phyloP scores from a whole-genome alignment of 2,329 filamentous ascomycete species.

The Pyrenochaeta sp. region DNA sequence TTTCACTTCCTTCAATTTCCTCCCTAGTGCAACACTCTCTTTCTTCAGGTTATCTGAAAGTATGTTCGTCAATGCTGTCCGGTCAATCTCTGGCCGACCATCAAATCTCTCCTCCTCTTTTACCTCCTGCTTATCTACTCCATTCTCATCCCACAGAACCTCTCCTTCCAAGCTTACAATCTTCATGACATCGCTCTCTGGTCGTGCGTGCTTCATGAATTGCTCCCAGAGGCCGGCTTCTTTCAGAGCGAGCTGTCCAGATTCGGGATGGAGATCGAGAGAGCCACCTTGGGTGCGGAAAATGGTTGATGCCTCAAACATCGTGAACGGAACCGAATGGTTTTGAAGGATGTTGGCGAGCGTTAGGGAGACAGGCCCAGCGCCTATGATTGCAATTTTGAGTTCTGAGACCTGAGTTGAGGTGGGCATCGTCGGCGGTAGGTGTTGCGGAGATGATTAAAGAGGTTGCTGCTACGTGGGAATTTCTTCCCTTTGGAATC shows the following conservation, averaged over 20 bases:
- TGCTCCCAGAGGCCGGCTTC: constrained; percentile 60
- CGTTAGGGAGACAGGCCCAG: constrained; percentile 57
- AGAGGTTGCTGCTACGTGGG: too few relatives aligned
- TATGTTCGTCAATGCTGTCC: constrained; percentile 43
- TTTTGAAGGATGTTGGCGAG: constrained; percentile 62
- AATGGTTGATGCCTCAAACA: constrained; percentile 55
- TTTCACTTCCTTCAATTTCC: constrained; percentile 50
- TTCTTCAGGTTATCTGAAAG: constrained; percentile 56
- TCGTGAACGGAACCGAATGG: constrained; percentile 56
- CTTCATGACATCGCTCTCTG: constrained; percentile 61
- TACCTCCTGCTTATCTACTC: constrained; percentile 49
- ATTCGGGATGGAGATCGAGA: constrained; percentile 64
- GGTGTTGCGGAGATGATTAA: too few relatives aligned
- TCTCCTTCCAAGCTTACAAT: constrained; percentile 53
- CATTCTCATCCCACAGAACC: constrained; percentile 40
- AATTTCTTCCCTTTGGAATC: too few relatives aligned
- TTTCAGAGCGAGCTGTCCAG: constrained; percentile 61
- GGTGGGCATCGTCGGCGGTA: not conserved
- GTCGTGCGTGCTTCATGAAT: constrained; percentile 61
- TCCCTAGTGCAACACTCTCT: constrained; percentile 44
- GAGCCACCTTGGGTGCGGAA: constrained; percentile 45
- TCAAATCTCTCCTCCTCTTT: constrained; percentile 37
- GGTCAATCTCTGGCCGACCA: constrained; percentile 61
- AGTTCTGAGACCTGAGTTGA: not conserved
- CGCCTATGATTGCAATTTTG: constrained; percentile 50